phyloP scores from a whole-genome alignment of 345 rosid species.

The Trapa incisa region DNA sequence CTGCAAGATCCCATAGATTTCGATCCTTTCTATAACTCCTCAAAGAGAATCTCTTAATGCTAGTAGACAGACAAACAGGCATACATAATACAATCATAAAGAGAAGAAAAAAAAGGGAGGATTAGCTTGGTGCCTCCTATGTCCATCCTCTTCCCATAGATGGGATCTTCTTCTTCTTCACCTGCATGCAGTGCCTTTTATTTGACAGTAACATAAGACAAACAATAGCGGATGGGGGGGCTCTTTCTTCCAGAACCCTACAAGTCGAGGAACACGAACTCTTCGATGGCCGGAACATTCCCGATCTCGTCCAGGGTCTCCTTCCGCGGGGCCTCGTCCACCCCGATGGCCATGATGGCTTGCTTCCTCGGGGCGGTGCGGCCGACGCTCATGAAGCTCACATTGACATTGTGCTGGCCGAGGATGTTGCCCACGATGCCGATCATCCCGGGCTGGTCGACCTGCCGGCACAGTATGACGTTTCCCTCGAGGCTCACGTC shows the following conservation, averaged over 20 bases:
- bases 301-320: slow-evolving; percentile 50
- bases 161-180: neutral
- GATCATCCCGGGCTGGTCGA: slow-evolving; percentile 83
- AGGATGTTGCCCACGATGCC: slow-evolving; percentile 70
- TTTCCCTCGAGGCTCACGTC: slow-evolving; percentile 83
- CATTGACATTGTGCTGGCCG: slow-evolving; percentile 56
- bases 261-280: slow-evolving; percentile 64
- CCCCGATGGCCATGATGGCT: slow-evolving; percentile 84
- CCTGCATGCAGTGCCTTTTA: neutral
- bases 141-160: neutral
- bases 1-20: neutral
- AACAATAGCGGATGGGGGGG: too few relatives aligned
- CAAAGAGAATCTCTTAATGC: too few relatives aligned
- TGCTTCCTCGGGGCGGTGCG: slow-evolving; percentile 42
- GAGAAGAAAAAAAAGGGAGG: neutral
- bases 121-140: slow-evolving; percentile 9
- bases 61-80: too few relatives aligned
- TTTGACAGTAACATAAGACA: neutral
- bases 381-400: slow-evolving; percentile 85
- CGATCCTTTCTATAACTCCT: neutral
- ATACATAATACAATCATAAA: neutral
- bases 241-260: neutral
- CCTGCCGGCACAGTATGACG: slow-evolving; percentile 60
- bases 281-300: slow-evolving; percentile 48
- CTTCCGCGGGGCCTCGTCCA: slow-evolving; percentile 61